Evolutionary conservation across 108 stramenopile genomes (phyloP).

Genomic region (Seminavis robusta): DNA sequence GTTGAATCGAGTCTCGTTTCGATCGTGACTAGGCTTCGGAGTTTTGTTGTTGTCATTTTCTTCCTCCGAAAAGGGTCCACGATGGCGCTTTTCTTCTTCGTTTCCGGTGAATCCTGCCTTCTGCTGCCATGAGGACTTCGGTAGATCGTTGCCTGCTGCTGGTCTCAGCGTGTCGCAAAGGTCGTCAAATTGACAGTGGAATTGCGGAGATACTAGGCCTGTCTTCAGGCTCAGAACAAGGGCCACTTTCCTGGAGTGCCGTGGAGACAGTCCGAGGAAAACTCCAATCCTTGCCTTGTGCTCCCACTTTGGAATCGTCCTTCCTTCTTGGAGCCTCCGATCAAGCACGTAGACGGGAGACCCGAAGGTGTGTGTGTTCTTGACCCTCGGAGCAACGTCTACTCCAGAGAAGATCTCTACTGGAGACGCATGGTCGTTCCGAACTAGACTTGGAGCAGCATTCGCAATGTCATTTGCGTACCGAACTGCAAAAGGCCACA

Average conservation of each 20-base stretch:
- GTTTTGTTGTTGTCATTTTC: too few species aligned
- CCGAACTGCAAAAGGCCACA: constrained; percentile 52
- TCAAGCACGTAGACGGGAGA: constrained; percentile 18
- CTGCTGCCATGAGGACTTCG: constrained; percentile 13
- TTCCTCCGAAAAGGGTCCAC: too few species aligned
- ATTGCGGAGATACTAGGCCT: constrained; percentile 29
- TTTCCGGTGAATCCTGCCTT: constrained; percentile 13
- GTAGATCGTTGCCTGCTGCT: not conserved
- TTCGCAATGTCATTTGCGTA: constrained; percentile 24
- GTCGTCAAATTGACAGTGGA: constrained; percentile 20
- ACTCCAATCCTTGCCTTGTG: constrained; percentile 18
- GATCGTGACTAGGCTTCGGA: too few species aligned
- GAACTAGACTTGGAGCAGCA: not conserved
- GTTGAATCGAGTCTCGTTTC: too few species aligned
- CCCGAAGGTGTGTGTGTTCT: constrained; percentile 23
- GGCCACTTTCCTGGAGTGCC: constrained; percentile 9
- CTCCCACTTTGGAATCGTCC: constrained; percentile 21
- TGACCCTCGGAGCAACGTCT: not conserved
- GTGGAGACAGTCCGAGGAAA: constrained; percentile 26
- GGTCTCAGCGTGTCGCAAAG: constrained; percentile 6
- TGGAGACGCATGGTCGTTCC: constrained; percentile 3
- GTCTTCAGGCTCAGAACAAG: constrained; percentile 17
- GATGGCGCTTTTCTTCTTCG: too few species aligned
- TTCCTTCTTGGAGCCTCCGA: not conserved
- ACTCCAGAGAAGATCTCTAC: constrained; percentile 10